phyloP scores from a whole-genome alignment of 768 basidiomycete genomes.

The Antrodiella citrinella region DNA sequence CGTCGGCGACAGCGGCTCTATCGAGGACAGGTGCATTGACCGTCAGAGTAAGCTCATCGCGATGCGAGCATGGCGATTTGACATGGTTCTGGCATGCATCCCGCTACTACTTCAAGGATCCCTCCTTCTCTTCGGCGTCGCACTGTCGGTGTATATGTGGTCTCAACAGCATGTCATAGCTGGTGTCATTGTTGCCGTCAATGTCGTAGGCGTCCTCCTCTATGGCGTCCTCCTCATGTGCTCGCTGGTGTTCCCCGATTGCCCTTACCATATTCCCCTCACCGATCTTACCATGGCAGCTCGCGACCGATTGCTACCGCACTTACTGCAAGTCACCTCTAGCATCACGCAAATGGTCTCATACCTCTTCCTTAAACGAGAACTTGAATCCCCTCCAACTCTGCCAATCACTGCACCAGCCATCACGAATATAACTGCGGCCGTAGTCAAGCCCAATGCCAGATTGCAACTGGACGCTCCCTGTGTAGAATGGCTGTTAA shows the following conservation, averaged over 20 bases:
- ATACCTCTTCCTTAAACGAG: no score
- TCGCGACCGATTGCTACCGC: no score
- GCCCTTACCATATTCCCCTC: not conserved
- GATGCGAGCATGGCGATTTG: not conserved
- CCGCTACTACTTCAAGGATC: not conserved
- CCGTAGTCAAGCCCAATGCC: not conserved
- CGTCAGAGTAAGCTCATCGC: not conserved
- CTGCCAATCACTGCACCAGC: no score
- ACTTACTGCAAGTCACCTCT: no score
- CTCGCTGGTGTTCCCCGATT: not conserved
- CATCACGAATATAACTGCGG: no score
- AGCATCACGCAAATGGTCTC: no score
- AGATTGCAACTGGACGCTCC: not conserved
- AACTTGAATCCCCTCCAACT: no score
- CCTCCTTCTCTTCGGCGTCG: not conserved
- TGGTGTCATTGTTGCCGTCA: not conserved
- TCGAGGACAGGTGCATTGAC: not conserved
- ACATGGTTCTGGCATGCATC: not conserved
- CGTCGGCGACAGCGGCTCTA: not conserved
- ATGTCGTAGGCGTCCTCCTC: not conserved
- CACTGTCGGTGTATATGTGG: not conserved
- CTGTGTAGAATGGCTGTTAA: not conserved
- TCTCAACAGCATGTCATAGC: not conserved
- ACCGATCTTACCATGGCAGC: not conserved
- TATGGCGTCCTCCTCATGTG: not conserved